phyloP scores from a whole-genome alignment of 352 stramenopile genomes.

The Pelagophyceae sp. region DNA sequence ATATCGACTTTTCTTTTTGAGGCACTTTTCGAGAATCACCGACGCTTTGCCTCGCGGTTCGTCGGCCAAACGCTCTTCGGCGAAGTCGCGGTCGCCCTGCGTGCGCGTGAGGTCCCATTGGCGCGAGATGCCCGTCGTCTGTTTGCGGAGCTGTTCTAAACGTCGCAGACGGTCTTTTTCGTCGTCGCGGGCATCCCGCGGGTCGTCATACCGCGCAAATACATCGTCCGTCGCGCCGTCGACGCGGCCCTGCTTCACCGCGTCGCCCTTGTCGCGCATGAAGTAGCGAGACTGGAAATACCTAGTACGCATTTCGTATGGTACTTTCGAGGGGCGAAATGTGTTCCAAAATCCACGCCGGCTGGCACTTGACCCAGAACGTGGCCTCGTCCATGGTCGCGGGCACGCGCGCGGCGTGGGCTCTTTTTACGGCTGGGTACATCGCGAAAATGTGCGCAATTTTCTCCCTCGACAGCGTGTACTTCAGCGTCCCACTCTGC shows the following conservation, averaged over 20 bases:
- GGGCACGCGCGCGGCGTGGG: slow-evolving; percentile 31
- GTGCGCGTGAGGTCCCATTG: slow-evolving; percentile 19
- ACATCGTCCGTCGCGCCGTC: slow-evolving; percentile 25
- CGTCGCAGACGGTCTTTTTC: slow-evolving; percentile 1
- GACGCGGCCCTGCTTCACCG: neutral
- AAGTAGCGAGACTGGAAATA: slow-evolving; percentile 33
- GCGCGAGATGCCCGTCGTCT: too few species aligned
- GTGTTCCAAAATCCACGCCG: too few species aligned
- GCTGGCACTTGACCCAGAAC: slow-evolving; percentile 36
- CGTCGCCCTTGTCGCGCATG: slow-evolving; percentile 27
- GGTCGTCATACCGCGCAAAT: slow-evolving; percentile 25
- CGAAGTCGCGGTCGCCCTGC: slow-evolving; percentile 4
- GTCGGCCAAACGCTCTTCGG: slow-evolving; percentile 18
- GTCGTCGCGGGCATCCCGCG: slow-evolving; percentile 20
- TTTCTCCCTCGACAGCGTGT: slow-evolving; percentile 26
- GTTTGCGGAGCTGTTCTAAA: neutral
- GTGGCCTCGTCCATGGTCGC: slow-evolving; percentile 28
- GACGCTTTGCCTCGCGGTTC: slow-evolving; percentile 10
- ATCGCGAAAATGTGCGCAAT: slow-evolving; percentile 35
- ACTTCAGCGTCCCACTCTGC: neutral
- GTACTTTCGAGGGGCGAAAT: too few species aligned
- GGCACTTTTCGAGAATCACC: too few species aligned
- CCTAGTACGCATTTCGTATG: too few species aligned
- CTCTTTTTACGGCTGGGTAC: slow-evolving; percentile 29
- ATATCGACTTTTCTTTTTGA: too few species aligned